Evolutionary conservation across 2,329 filamentous ascomycete species (phyloP), one percentile per base, ranked within the genome.

Genomic region (Aspergillus nomiae): DNA sequence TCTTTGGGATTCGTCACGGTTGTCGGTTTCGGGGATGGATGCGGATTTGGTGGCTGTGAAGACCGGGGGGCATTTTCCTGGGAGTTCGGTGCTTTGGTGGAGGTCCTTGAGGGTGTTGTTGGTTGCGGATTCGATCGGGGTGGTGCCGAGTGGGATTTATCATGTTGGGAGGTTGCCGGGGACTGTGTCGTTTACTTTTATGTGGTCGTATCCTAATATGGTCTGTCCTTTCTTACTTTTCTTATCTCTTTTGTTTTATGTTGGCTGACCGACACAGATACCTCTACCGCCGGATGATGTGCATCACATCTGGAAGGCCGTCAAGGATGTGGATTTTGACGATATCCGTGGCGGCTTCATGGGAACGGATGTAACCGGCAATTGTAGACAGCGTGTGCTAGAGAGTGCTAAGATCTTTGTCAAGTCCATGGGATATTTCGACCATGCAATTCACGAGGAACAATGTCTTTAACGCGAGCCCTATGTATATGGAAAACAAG

Each of bases 371-470:
- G 86, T 92, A 3, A 79, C 83, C 62, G 77, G 70, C 6, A 78
- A 83, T 65, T 80, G 92, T 59, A 92, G 90, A 80, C 72, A 74
- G 63, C 84, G 90, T 66, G 83, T 94, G 30, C 70, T 93, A 71
- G 86, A 92, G 63, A 94, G 91, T 73, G 92, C 92, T 84, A 86
- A 92, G 80, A 90, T 92, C 24, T 90, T 92, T 72, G 81, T 89
- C 2, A 80, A 73, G 67, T 80, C 71, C 4, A 77, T 77, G 74
- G 76, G 76, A 19, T 74, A 75, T 65, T 56, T 59, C 21, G 71
- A 73, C 53, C 75, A 77, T 69, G 69, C 70, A 54, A 74, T 77
- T 60, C 70, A 71, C 62, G 58, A 62, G 58, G 72, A 73, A 62
- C 61, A 62, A 59, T 67, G 38, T 60, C 38, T 45, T 41, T 67